Percentiles rank a stretch among this genome's conserved stretches.
Evolutionary conservation across 2,329 filamentous ascomycete species (phyloP).

Genomic region (Penicillium oxalicum): DNA sequence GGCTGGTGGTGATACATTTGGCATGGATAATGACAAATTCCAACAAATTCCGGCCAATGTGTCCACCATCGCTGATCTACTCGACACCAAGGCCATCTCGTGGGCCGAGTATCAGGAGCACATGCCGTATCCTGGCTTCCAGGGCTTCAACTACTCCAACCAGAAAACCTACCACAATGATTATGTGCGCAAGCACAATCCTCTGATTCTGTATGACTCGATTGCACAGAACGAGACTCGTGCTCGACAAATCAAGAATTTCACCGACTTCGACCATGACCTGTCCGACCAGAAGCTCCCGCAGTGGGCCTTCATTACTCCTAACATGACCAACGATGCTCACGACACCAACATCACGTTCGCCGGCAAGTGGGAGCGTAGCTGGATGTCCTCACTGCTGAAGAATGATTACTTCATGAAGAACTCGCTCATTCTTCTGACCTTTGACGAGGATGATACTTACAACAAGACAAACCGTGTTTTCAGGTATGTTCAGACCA

Average conservation of each 20-base stretch:
- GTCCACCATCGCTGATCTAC: conserved; percentile 62
- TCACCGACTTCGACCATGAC: conserved; percentile 63
- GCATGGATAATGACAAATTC: conserved; percentile 64
- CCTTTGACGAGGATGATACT: conserved; percentile 75
- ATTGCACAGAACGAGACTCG: conserved; percentile 55
- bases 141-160: conserved; percentile 60
- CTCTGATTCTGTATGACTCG: conserved; percentile 59
- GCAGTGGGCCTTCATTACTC: conserved; percentile 56
- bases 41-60: conserved; percentile 54
- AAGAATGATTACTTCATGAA: conserved; percentile 65
- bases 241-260: conserved; percentile 66
- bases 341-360: conserved; percentile 68
- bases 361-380: conserved; percentile 62
- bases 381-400: conserved; percentile 65
- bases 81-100: conserved; percentile 58
- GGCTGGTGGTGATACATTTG: conserved; percentile 66
- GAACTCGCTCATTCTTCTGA: conserved; percentile 70
- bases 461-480: conserved; percentile 64
- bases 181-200: conserved; percentile 80
- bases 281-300: conserved; percentile 58
- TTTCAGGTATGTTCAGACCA: conserved; percentile 35
- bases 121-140: conserved; percentile 67
- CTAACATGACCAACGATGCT: conserved; percentile 59
- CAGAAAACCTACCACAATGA: conserved; percentile 60
- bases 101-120: conserved; percentile 75